Percentiles rank a stretch among this genome's conserved stretches.
These are phyloP conservation scores for Xylaria sp. DNA, from an alignment of 2,329 filamentous ascomycete species.

Conservation along the genomic window DNA sequence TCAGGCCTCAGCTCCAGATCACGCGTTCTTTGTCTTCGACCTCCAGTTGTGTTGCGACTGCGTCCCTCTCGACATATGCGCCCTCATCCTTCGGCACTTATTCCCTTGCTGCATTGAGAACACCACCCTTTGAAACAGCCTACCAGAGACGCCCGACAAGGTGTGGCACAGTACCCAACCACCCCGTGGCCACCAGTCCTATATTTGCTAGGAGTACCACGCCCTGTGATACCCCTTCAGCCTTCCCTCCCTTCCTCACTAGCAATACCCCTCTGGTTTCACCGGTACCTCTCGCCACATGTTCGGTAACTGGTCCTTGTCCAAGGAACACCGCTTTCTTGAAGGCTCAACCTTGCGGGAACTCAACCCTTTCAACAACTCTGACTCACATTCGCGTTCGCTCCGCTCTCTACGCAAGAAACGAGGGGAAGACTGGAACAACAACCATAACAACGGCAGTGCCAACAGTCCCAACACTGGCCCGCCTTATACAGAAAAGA, in stretches of 20 bases:
- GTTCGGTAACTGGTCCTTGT: constrained; percentile 43
- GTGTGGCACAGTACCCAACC: constrained; percentile 18
- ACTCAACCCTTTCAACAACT: constrained; percentile 39
- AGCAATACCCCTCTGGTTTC: constrained; percentile 14
- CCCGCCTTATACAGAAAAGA: constrained; percentile 38
- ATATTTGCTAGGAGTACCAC: constrained; percentile 7
- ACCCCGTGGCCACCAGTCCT: constrained; percentile 3
- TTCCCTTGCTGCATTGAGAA: constrained; percentile 19
- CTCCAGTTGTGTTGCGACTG: constrained; percentile 11
- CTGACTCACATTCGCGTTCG: constrained; percentile 32
- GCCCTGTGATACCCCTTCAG: constrained; percentile 13
- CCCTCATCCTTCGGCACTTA: constrained; percentile 5
- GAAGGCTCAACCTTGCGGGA: constrained; percentile 36
- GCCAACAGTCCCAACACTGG: constrained; percentile 22
- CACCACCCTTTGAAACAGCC: constrained; percentile 23
- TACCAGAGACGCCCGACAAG: constrained; percentile 16
- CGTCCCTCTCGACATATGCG: constrained; percentile 15
- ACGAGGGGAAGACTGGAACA: constrained; percentile 27
- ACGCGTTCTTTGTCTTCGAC: neutral
- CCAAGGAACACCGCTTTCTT: constrained; percentile 37
- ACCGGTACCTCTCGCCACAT: constrained; percentile 33
- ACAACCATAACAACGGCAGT: too few species aligned
- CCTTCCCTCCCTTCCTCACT: constrained; percentile 5
- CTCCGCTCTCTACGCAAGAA: constrained; percentile 29
- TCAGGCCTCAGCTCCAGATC: neutral